A percentile compares a stretch with the other conserved stretches of the same genome.
Evolutionary conservation across 805 yeast genomes (phyloP).

Genomic region (Trichomonascus vanleenenianus): DNA sequence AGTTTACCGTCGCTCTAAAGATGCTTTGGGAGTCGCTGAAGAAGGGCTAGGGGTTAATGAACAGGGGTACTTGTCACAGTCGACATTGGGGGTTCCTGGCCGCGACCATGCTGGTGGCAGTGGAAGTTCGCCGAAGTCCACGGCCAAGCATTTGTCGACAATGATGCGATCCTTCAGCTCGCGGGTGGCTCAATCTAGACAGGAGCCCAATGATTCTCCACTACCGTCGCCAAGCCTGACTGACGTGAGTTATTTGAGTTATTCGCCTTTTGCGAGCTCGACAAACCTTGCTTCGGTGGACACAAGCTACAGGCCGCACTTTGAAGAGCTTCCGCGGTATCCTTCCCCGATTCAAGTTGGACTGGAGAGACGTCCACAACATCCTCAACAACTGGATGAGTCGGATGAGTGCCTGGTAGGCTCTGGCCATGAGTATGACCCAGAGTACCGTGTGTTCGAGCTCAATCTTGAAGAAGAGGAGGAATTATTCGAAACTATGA

Average conservation of each 20-base stretch:
- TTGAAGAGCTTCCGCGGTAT: not conserved
- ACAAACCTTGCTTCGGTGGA: not conserved
- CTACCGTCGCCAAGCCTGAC: not conserved
- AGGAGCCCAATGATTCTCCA: not conserved
- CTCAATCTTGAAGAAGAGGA: not conserved
- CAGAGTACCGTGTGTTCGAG: not conserved
- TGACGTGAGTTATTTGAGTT: not conserved
- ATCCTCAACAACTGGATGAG: not conserved
- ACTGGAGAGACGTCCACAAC: no score
- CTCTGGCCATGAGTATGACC: not conserved
- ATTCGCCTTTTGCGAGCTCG: conserved; percentile 3
- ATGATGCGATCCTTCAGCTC: not conserved
- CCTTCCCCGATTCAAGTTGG: not conserved
- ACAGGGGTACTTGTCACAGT: no score
- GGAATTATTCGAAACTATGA: not conserved
- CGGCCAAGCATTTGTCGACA: conserved; percentile 1
- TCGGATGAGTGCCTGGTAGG: not conserved
- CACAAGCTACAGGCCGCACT: not conserved
- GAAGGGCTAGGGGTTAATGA: no score
- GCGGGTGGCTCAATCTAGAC: not conserved
- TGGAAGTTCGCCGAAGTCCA: not conserved
- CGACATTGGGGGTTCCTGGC: not conserved
- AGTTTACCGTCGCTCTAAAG: no score
- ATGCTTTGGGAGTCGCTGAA: no score
- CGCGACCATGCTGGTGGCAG: not conserved